phyloP scores from a whole-genome alignment of 1,284 basidiomycete species.

The Neotropicomus parvogracilis region DNA sequence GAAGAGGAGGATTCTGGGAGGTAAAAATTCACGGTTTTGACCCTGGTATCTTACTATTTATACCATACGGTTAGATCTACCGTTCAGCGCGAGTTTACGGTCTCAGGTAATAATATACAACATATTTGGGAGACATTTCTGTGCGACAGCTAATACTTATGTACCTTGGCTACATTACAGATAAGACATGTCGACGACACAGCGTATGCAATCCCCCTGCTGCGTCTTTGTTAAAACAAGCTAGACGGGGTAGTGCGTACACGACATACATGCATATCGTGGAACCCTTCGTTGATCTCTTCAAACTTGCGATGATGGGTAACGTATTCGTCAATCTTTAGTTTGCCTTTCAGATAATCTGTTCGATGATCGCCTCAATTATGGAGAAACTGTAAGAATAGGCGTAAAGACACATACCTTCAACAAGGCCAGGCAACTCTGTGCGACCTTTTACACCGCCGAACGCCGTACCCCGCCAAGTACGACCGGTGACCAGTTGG shows the following conservation, averaged over 20 bases:
- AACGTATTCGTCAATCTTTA: slow-evolving; percentile 89
- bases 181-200: slow-evolving; percentile 77
- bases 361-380: slow-evolving; percentile 39
- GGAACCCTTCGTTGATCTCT: slow-evolving; percentile 87
- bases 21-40: slow-evolving; percentile 33
- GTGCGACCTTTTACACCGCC: slow-evolving; percentile 98
- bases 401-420: slow-evolving; percentile 44
- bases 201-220: slow-evolving; percentile 89
- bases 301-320: slow-evolving; percentile 74
- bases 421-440: slow-evolving; percentile 86
- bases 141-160: neutral
- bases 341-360: slow-evolving; percentile 72
- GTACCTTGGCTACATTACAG: neutral
- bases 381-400: neutral
- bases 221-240: slow-evolving; percentile 30
- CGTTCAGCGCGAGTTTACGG: neutral
- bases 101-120: neutral
- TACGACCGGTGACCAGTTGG: slow-evolving; percentile 85
- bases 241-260: neutral
- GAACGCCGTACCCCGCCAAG: slow-evolving; percentile 95
- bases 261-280: slow-evolving; percentile 89
- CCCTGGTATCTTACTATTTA: slow-evolving; percentile 10
- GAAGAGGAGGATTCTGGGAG: slow-evolving; percentile 49
- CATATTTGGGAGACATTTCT: neutral
- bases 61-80: neutral